Percentiles rank a stretch among this genome's conserved stretches.
These are phyloP conservation scores for Raphanus hybrid DNA, from an alignment of 441 rosid genomes.

Conservation along the genomic window DNA sequence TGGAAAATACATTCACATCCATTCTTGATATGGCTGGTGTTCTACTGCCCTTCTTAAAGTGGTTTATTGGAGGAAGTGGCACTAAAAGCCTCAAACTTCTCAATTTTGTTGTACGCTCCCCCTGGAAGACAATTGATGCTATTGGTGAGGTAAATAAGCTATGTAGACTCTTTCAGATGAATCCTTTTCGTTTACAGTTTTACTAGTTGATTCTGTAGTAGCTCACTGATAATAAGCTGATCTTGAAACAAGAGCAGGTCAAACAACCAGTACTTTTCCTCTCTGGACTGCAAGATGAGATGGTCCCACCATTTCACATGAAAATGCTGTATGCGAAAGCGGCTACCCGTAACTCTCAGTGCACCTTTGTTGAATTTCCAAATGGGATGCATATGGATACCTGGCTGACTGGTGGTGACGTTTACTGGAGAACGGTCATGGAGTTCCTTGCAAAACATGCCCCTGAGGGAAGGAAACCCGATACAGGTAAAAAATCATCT, in stretches of 20 bases:
- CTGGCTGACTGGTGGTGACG: constrained; percentile 92
- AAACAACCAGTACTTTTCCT: constrained; percentile 91
- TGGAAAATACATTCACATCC: constrained; percentile 95
- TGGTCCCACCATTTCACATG: constrained; percentile 97
- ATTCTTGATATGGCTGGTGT: constrained; percentile 99
- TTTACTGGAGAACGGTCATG: constrained; percentile 76
- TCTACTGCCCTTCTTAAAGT: constrained; percentile 85
- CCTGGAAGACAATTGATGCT: constrained; percentile 90
- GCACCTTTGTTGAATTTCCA: constrained; percentile 82
- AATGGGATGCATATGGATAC: constrained; percentile 99
- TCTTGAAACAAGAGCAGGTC: constrained; percentile 55
- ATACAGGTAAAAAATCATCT: constrained; percentile 26
- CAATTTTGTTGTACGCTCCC: constrained; percentile 92
- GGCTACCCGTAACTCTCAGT: constrained; percentile 70
- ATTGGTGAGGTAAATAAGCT: constrained; percentile 71
- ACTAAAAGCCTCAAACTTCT: constrained; percentile 81
- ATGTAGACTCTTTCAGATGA: constrained; percentile 28
- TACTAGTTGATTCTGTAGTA: not conserved
- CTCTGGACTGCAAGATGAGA: constrained; percentile 97
- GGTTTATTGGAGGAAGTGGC: constrained; percentile 88
- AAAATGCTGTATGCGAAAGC: constrained; percentile 86
- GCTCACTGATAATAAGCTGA: constrained; percentile 27
- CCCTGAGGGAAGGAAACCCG: constrained; percentile 51
- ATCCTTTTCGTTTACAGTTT: not conserved
- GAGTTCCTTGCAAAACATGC: constrained; percentile 65